Conservation (phyloP, 1,139 yeast species). For the Saccharomycopsis crataegensis region DNA sequence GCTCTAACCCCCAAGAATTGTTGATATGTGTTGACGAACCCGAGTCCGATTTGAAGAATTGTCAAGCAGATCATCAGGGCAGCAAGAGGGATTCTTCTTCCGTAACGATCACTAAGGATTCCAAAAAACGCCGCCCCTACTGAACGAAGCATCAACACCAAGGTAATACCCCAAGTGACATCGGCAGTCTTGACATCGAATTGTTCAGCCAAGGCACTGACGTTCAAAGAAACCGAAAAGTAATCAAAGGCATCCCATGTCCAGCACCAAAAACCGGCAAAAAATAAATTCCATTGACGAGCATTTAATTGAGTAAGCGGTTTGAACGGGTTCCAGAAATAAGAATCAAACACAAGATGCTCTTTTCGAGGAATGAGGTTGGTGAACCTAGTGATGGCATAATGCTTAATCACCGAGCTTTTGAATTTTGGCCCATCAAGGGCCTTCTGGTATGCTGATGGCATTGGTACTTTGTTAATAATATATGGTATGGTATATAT, state of each 20-base stretch:
- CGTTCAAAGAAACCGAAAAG: conserved; percentile 60
- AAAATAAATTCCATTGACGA: conserved; percentile 55
- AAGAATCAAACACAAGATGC: conserved; percentile 5
- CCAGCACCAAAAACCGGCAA: conserved; percentile 66
- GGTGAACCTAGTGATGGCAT: conserved; percentile 15
- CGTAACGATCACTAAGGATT: conserved; percentile 56
- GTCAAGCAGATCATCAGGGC: conserved; percentile 45
- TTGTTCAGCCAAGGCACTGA: conserved; percentile 45
- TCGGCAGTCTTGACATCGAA: conserved; percentile 44
- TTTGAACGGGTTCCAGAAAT: conserved; percentile 42
- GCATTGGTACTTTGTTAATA: no score
- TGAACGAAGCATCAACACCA: conserved; percentile 71
- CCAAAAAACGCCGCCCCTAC: conserved; percentile 76
- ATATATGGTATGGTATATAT: no score
- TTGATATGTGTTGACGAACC: conserved; percentile 55
- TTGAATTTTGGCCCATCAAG: conserved; percentile 4
- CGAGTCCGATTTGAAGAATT: conserved; percentile 61
- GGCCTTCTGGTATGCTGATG: not conserved
- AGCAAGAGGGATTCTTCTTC: conserved; percentile 66
- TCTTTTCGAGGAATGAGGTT: conserved; percentile 6
- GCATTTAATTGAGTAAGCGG: conserved; percentile 38
- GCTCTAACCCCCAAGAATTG: conserved; percentile 70
- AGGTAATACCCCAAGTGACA: conserved; percentile 74
- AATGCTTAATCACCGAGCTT: conserved; percentile 2
- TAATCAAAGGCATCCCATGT: conserved; percentile 76